Evolutionary conservation across 306 rosid species (phyloP).

Genomic region (Gillenia trifoliata): DNA sequence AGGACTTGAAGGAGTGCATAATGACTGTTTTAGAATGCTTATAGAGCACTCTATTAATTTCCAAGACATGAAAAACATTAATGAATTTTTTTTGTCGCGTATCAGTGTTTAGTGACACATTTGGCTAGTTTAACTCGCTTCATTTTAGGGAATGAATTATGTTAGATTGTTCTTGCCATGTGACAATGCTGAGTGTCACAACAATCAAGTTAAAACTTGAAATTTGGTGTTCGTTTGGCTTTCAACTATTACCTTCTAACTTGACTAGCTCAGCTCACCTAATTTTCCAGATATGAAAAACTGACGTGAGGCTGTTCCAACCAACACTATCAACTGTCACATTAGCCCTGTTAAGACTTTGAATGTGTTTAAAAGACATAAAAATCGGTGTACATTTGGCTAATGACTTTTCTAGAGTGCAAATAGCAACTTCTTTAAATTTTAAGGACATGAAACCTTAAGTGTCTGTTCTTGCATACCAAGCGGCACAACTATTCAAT

Average conservation of each 20-base stretch:
- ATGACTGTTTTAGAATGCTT: background rate
- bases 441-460: no score
- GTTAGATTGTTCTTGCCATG: no score
- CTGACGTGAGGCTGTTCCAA: no score
- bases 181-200: conserved; percentile 7
- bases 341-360: no score
- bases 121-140: background rate
- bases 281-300: no score
- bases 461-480: no score
- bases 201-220: conserved; percentile 10
- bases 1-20: background rate
- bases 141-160: background rate
- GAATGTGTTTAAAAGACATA: no score
- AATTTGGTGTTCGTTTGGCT: conserved; percentile 1
- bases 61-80: background rate
- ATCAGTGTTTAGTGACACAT: background rate
- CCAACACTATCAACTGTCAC: no score
- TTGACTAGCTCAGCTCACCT: background rate
- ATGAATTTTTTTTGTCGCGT: background rate
- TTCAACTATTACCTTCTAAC: background rate
- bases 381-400: no score
- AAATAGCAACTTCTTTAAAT: no score
- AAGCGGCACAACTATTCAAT: no score
- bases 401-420: no score
- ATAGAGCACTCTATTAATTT: background rate